These are phyloP conservation scores for Penicillium paxilli DNA, from an alignment of 495 filamentous ascomycete species.

Conservation along the genomic window DNA sequence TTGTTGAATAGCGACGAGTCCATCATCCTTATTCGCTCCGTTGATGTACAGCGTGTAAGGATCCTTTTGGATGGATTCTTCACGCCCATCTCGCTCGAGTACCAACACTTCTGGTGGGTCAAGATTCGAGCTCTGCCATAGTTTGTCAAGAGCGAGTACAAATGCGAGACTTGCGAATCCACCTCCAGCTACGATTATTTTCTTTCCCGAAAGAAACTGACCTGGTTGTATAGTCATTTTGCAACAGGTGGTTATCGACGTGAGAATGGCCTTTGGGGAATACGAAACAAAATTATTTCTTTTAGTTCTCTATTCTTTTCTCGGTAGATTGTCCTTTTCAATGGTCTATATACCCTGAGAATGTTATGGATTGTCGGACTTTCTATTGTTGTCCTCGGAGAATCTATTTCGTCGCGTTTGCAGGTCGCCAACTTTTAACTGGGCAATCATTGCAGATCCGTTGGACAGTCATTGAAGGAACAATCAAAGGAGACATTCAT, in stretches of 20 bases:
- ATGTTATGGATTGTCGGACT: neutral
- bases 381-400: neutral
- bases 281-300: no score
- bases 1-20: conserved; percentile 7
- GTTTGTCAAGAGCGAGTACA: conserved; percentile 5
- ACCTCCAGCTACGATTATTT: conserved; percentile 14
- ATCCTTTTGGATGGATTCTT: conserved; percentile 6
- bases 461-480: no score
- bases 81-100: neutral
- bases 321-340: no score
- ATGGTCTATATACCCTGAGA: no score
- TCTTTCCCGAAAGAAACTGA: conserved; percentile 15
- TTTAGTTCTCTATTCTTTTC: no score
- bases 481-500: no score
- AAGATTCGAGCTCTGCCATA: conserved; percentile 7
- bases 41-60: conserved; percentile 7
- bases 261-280: no score
- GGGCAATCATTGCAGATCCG: no score
- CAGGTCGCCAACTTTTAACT: no score
- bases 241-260: no score
- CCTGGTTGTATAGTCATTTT: neutral
- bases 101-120: conserved; percentile 6
- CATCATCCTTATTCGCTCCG: conserved; percentile 2
- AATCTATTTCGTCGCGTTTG: neutral
- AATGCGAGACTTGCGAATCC: conserved; percentile 15